Conservation (phyloP, 1,139 yeast genomes). For the Sugiyamaella castrensis region DNA sequence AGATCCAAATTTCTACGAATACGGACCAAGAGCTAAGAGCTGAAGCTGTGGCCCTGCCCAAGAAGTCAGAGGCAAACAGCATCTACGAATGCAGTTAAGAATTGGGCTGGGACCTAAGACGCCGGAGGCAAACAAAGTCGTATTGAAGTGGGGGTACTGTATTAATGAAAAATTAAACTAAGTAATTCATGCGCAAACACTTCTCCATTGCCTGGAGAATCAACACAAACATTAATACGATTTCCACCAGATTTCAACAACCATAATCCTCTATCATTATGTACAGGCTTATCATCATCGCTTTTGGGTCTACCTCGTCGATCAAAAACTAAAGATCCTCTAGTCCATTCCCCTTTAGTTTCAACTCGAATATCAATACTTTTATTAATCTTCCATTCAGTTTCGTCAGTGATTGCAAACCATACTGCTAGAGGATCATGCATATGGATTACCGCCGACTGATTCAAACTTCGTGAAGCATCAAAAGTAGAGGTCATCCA, state of each 20-base stretch:
- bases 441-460: conserved; percentile 28
- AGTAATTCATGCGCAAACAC: conserved; percentile 22
- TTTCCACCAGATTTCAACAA: conserved; percentile 31
- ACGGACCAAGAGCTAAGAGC: too few species aligned
- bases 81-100: too few species aligned
- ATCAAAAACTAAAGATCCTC: conserved; percentile 40
- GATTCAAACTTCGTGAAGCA: conserved; percentile 28
- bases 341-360: conserved; percentile 39
- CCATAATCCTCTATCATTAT: conserved; percentile 33
- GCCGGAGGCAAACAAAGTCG: conserved; percentile 4
- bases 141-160: background rate
- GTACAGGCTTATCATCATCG: conserved; percentile 14
- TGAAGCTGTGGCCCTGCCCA: too few species aligned
- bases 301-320: conserved; percentile 35
- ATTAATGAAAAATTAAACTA: conserved; percentile 15
- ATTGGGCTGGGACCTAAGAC: conserved; percentile 4
- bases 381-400: conserved; percentile 31
- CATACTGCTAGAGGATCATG: conserved; percentile 45
- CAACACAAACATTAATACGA: conserved; percentile 29
- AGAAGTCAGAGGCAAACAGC: too few species aligned
- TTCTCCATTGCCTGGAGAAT: conserved; percentile 27
- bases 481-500: conserved; percentile 39
- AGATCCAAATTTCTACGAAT: too few species aligned
- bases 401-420: conserved; percentile 31
- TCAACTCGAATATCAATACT: conserved; percentile 42